These are phyloP conservation scores for Phaffia tasmanica DNA, from an alignment of 768 basidiomycete genomes.

Conservation along the genomic window DNA sequence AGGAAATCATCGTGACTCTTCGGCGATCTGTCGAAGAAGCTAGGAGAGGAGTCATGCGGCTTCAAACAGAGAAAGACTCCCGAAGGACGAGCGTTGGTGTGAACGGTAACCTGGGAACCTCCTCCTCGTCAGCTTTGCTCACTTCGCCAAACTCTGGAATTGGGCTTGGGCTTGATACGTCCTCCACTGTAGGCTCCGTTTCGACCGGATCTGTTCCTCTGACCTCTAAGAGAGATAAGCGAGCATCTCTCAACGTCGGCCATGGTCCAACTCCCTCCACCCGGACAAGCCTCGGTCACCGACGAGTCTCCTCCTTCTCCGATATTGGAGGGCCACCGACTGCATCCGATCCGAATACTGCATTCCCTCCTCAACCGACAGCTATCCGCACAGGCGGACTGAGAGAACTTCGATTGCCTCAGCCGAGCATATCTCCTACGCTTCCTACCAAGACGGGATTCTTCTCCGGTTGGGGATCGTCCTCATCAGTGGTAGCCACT, in stretches of 20 bases:
- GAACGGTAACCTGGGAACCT: not conserved
- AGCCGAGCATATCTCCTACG: not conserved
- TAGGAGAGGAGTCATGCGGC: conserved; percentile 14
- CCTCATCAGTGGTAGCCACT: no score
- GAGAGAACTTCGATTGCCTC: conserved; percentile 16
- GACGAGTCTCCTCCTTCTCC: conserved; percentile 11
- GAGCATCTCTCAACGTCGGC: conserved; percentile 20
- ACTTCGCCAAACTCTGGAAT: not conserved
- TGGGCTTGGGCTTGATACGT: not conserved
- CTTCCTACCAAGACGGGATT: no score
- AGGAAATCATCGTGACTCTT: conserved; percentile 10
- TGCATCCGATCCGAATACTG: not conserved
- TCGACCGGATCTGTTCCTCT: no score
- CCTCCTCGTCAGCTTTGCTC: conserved; percentile 2
- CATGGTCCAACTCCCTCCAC: not conserved
- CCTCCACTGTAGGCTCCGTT: not conserved
- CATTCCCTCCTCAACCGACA: not conserved
- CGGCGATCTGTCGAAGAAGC: conserved; percentile 19
- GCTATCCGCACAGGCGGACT: conserved; percentile 6
- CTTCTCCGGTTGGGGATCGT: no score
- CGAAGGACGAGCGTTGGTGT: not conserved
- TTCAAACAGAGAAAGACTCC: conserved; percentile 16
- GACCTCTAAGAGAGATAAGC: conserved; percentile 22
- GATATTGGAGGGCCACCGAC: conserved; percentile 6
- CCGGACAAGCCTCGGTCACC: not conserved